Evolutionary conservation across 768 basidiomycete species (phyloP).

Genomic region (Leccinellum rugosiceps): DNA sequence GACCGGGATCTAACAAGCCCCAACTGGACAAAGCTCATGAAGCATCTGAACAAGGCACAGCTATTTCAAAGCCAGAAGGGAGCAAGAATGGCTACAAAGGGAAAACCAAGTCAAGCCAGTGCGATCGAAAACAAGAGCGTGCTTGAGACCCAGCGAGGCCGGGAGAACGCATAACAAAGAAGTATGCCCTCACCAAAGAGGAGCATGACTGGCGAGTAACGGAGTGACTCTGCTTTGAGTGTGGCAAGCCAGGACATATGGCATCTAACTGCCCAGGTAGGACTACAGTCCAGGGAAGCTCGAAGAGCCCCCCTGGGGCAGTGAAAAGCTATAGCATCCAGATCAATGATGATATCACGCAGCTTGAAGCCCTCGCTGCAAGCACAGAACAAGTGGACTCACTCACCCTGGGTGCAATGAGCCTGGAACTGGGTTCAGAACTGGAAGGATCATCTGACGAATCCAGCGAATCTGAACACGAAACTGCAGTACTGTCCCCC

Average conservation of each 20-base stretch:
- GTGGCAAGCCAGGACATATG: background rate
- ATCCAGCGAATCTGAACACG: no score
- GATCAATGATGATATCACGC: background rate
- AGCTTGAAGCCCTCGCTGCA: background rate
- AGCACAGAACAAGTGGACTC: background rate
- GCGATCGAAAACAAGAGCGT: background rate
- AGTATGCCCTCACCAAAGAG: background rate
- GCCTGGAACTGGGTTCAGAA: no score
- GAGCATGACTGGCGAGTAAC: background rate
- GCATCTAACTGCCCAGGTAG: background rate
- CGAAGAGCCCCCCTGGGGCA: background rate
- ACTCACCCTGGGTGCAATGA: background rate
- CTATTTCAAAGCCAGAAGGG: no score
- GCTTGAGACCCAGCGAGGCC: background rate
- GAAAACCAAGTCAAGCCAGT: no score
- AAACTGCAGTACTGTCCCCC: no score
- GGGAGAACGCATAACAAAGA: background rate
- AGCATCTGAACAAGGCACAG: no score
- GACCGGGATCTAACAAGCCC: background rate
- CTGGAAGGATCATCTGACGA: no score
- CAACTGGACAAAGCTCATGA: no score
- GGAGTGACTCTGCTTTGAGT: background rate
- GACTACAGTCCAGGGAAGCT: background rate
- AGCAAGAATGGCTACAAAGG: no score
- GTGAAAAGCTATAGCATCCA: background rate